Conservation (phyloP, 2,329 filamentous ascomycete species). For the Emericellopsis atlantica region DNA sequence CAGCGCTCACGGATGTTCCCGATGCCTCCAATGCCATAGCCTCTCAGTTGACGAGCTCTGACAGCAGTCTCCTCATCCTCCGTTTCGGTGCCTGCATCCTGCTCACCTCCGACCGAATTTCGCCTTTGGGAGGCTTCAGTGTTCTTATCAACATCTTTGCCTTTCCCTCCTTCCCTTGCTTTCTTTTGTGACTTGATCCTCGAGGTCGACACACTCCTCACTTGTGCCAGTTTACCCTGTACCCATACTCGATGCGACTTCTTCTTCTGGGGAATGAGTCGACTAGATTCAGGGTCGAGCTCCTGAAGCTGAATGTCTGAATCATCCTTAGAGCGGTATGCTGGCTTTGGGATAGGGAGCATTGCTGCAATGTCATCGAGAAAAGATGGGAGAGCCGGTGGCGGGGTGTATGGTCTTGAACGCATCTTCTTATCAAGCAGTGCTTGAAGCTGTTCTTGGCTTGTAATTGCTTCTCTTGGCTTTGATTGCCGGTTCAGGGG, state of each 20-base stretch:
- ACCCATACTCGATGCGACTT: slow-evolving; percentile 19
- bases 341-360: slow-evolving; percentile 1
- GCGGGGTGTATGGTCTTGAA: slow-evolving; percentile 13
- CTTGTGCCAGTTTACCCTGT: slow-evolving; percentile 20
- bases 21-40: slow-evolving; percentile 25
- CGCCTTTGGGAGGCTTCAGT: background rate
- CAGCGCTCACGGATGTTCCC: slow-evolving; percentile 23
- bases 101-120: slow-evolving; percentile 7
- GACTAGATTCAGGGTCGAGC: slow-evolving; percentile 17
- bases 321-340: slow-evolving; percentile 5
- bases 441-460: too few species aligned
- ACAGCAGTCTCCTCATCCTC: slow-evolving; percentile 13
- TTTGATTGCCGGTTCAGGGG: too few species aligned
- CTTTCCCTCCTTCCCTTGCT: background rate
- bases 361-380: slow-evolving; percentile 6
- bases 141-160: background rate
- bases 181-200: background rate
- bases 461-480: too few species aligned
- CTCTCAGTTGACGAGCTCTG: slow-evolving; percentile 17
- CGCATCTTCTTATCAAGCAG: slow-evolving; percentile 1
- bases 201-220: slow-evolving; percentile 19
- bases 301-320: slow-evolving; percentile 8
- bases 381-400: slow-evolving; percentile 13
- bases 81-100: slow-evolving; percentile 8
- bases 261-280: slow-evolving; percentile 14